A percentile compares a stretch with the other conserved stretches of the same genome.
These are phyloP conservation scores for Ceratopteris richardii DNA, from an alignment of 75 land plant genomes.

Conservation along the genomic window DNA sequence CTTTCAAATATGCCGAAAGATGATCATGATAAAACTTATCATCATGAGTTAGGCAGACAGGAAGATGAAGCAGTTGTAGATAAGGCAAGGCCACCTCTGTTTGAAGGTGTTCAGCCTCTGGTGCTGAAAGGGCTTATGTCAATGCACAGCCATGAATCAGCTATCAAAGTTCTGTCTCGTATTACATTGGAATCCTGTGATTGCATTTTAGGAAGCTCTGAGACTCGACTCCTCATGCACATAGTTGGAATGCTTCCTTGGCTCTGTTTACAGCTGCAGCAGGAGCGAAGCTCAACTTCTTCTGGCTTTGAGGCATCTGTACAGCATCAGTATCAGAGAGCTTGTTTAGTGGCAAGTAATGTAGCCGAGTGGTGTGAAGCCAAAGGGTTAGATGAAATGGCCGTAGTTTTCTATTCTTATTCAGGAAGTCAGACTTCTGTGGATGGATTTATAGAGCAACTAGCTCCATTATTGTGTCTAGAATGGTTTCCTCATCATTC, in stretches of 20 bases:
- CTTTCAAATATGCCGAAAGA: conserved; percentile 90
- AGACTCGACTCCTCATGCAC: conserved; percentile 89
- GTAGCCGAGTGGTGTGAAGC: conserved; percentile 84
- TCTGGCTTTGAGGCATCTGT: conserved; percentile 50
- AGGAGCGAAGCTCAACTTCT: conserved; percentile 28
- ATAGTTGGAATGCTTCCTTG: conserved; percentile 92
- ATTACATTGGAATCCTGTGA: conserved; percentile 92
- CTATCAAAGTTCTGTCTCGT: conserved; percentile 89
- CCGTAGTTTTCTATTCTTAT: conserved; percentile 67
- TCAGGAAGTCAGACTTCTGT: conserved; percentile 55
- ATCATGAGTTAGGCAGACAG: conserved; percentile 17
- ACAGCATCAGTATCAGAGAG: conserved; percentile 84
- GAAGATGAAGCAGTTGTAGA: conserved; percentile 17
- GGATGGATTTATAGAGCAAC: conserved; percentile 59
- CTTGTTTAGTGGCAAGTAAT: conserved; percentile 81
- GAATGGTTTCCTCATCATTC: conserved; percentile 97
- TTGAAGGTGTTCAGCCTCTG: conserved; percentile 98
- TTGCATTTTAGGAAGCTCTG: conserved; percentile 83
- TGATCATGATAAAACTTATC: conserved; percentile 53
- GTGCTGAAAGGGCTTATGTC: conserved; percentile 99
- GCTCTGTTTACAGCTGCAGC: conserved; percentile 79
- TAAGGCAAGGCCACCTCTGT: conserved; percentile 62
- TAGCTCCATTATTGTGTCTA: conserved; percentile 61
- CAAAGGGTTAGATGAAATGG: conserved; percentile 61
- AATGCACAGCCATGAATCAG: conserved; percentile 77